Evolutionary conservation across 352 stramenopile species (phyloP).

Genomic region (Phytophthora pseudosyringae): DNA sequence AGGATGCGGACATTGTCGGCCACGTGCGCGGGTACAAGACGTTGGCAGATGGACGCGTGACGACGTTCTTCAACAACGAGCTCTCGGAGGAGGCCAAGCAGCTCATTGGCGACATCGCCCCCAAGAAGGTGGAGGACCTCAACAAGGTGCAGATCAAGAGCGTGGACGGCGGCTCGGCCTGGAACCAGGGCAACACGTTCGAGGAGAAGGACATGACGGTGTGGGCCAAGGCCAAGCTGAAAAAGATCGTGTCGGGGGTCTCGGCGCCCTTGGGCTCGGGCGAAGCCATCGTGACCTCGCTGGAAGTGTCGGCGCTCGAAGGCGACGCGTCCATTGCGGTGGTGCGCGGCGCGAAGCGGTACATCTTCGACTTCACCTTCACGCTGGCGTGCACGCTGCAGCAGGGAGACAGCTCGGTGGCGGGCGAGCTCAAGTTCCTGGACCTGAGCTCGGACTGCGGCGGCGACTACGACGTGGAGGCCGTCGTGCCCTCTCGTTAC

Average conservation of each 20-base stretch:
- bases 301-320: conserved; percentile 80
- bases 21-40: conserved; percentile 96
- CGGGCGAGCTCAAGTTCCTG: conserved; percentile 78
- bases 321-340: conserved; percentile 95
- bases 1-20: conserved; percentile 57
- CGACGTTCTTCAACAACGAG: conserved; percentile 99
- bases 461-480: conserved; percentile 78
- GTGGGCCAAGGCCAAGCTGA: conserved; percentile 84
- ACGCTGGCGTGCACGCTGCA: conserved; percentile 53
- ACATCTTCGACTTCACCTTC: conserved; percentile 90
- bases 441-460: conserved; percentile 83
- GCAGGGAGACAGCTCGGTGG: conserved; percentile 29
- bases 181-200: conserved; percentile 95
- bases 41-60: conserved; percentile 96
- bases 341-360: conserved; percentile 93
- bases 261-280: conserved; percentile 41
- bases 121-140: conserved; percentile 80
- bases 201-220: conserved; percentile 92
- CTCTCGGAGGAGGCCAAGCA: conserved; percentile 96
- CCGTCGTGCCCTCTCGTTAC: conserved; percentile 72
- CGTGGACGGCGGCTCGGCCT: conserved; percentile 88
- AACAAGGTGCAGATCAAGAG: conserved; percentile 85
- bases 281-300: conserved; percentile 59
- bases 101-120: conserved; percentile 97
- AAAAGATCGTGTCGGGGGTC: conserved; percentile 59